Conservation (phyloP, 345 rosid species). For the Aquilaria sinensis region DNA sequence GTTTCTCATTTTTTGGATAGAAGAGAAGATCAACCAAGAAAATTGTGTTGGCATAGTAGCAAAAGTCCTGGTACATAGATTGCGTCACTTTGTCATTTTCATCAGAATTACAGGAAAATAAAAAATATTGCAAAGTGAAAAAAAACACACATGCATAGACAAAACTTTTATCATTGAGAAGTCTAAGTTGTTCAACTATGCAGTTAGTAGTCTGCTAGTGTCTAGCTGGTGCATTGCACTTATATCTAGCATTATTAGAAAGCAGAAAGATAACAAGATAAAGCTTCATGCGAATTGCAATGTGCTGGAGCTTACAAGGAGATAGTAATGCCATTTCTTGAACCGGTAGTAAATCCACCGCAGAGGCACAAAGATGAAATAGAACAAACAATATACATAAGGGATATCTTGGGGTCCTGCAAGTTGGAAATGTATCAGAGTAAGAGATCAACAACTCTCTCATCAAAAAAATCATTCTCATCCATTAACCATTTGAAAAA, state of each 20-base stretch:
- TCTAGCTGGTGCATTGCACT: too few relatives aligned
- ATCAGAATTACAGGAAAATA: neutral
- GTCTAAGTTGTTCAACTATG: too few relatives aligned
- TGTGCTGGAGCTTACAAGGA: constrained; percentile 51
- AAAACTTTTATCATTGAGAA: too few relatives aligned
- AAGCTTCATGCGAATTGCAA: neutral
- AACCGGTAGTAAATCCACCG: constrained; percentile 95
- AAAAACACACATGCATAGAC: neutral
- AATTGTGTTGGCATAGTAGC: constrained; percentile 95
- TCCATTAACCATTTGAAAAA: constrained; percentile 11
- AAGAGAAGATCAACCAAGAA: constrained; percentile 84
- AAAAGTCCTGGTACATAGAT: constrained; percentile 64
- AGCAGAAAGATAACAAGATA: neutral
- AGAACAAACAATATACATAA: constrained; percentile 78
- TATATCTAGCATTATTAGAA: neutral
- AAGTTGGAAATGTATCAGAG: constrained; percentile 1
- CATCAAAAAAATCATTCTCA: too few relatives aligned
- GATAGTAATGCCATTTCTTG: constrained; percentile 98
- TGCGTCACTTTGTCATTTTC: constrained; percentile 1
- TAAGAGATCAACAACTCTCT: too few relatives aligned
- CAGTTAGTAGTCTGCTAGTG: too few relatives aligned
- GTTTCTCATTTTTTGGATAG: constrained; percentile 77
- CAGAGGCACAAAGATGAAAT: constrained; percentile 79
- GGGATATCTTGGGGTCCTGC: constrained; percentile 91
- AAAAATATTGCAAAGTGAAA: neutral